Conservation (phyloP, 768 basidiomycete genomes). For the Xanthoconium purpureum region DNA sequence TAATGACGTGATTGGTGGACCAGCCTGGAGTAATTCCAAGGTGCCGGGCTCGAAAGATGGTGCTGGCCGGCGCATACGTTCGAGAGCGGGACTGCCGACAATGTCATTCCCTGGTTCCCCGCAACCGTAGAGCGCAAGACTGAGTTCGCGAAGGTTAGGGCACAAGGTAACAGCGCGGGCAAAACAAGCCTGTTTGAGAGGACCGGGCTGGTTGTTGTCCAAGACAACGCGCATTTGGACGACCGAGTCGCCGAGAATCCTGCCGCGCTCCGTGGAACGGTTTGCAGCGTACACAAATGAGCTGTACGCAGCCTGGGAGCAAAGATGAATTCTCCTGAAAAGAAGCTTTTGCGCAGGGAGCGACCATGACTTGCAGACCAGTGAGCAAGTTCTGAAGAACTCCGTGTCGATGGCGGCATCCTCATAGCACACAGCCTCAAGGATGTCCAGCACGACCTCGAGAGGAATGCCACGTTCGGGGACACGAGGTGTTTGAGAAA, state of each 20-base stretch:
- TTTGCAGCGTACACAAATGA: constrained; percentile 54
- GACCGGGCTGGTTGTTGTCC: constrained; percentile 65
- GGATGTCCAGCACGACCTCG: constrained; percentile 60
- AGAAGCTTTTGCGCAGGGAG: constrained; percentile 60
- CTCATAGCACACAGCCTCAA: constrained; percentile 52
- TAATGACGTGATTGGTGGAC: constrained; percentile 51
- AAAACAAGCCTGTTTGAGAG: constrained; percentile 54
- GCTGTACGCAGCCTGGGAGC: constrained; percentile 49
- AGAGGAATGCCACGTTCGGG: constrained; percentile 46
- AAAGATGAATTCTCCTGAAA: constrained; percentile 55
- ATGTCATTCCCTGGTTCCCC: constrained; percentile 50
- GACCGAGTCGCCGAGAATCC: constrained; percentile 52
- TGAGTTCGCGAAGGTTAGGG: constrained; percentile 55
- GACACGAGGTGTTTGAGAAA: constrained; percentile 19
- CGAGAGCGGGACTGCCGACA: constrained; percentile 44
- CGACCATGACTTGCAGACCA: constrained; percentile 70
- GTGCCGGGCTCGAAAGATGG: constrained; percentile 54
- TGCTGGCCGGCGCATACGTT: constrained; percentile 48
- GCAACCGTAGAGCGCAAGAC: constrained; percentile 58
- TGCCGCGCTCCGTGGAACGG: constrained; percentile 44
- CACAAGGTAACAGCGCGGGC: constrained; percentile 56
- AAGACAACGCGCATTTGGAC: constrained; percentile 52
- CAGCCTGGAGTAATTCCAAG: constrained; percentile 49
- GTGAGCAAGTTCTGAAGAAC: constrained; percentile 52
- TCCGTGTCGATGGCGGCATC: constrained; percentile 35